Base-by-base conservation (phyloP, 2,329 filamentous ascomycete genomes). In the Fusarium oxysporum region DNA sequence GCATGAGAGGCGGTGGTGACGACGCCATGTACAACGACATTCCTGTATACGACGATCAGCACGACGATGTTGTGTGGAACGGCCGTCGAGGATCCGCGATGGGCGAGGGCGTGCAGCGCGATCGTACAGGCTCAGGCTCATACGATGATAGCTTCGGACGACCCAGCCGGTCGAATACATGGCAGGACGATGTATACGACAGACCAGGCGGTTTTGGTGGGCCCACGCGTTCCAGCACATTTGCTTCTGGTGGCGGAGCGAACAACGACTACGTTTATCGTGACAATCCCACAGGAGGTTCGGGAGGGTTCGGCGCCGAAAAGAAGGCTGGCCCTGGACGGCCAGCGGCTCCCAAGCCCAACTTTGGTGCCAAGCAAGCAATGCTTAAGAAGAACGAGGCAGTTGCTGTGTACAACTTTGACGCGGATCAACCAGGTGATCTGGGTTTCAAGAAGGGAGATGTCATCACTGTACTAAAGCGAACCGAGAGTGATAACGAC, bases 361-460 rank as follows among this genome's bases (percentile, higher is more conserved):
- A 93, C 58, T 97, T 97, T 78, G 86, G 83, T 17, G 86, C 85
- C 76, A 82, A 81, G 71, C 90, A 90, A 81, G 84, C 88, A 54
- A 70, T 85, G 68, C 79, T 91, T 67, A 89, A 87, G 80, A 87
- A 89, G 75, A 95, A 98, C 75, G 94, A 98, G 83, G 96, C 95
- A 0, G 87, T 98, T 25, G 96, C 96, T 5, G 86, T 98, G 70
- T 98, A 93, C 83, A 97, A 93, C 5, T 99, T 99, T 80, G 96
- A 98, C 71, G 92, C 95, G 0, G 96, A 97, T 78, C 95, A 98
- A 82, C 91, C 94, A 1, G 96, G 96, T 8, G 96, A 99, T 81
- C 82, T 98, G 63, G 94, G 92, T 0, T 99, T 99, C 84, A 97
- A 97, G 85, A 99, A 99, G 87, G 96, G 96, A 25, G 96, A 99